Evolutionary conservation across 2,329 filamentous ascomycete genomes (phyloP).

Genomic region (Fusarium begoniae): DNA sequence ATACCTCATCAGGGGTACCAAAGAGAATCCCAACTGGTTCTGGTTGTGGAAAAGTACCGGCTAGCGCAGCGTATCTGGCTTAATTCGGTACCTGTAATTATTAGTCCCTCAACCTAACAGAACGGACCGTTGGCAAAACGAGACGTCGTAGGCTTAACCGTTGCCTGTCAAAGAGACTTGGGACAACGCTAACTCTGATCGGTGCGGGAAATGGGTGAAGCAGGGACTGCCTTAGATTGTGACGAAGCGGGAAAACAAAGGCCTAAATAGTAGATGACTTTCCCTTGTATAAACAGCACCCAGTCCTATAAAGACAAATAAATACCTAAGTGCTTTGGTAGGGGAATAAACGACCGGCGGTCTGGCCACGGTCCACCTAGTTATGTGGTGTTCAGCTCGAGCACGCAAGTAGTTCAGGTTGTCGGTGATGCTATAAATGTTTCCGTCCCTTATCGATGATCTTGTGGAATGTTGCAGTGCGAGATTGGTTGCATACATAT

Average conservation of each 20-base stretch:
- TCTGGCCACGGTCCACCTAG: not conserved
- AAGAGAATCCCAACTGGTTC: not conserved
- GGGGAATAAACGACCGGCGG: not conserved
- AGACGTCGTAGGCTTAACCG: conserved; percentile 36
- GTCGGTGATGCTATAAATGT: not conserved
- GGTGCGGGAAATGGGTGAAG: conserved; percentile 32
- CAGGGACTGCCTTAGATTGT: conserved; percentile 21
- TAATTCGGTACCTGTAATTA: not conserved
- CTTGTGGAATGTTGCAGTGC: conserved; percentile 13
- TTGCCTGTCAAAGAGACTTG: conserved; percentile 38
- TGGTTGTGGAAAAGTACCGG: not conserved
- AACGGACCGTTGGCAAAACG: conserved; percentile 30
- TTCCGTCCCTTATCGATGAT: conserved; percentile 16
- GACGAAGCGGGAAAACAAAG: not conserved
- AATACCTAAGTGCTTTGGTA: not conserved
- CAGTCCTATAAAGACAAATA: not conserved
- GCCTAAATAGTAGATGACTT: not conserved
- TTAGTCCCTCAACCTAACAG: conserved; percentile 9
- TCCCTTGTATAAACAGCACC: not conserved
- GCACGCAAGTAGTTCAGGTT: not conserved
- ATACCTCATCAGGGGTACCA: not conserved
- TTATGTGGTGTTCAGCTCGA: not conserved
- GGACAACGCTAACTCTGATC: conserved; percentile 37
- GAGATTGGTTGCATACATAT: conserved; percentile 15
- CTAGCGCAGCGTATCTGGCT: not conserved